Percentiles rank a stretch among this genome's conserved stretches.
These are phyloP conservation scores for Skeletonema potamos DNA, from an alignment of 108 stramenopile genomes.

Conservation along the genomic window DNA sequence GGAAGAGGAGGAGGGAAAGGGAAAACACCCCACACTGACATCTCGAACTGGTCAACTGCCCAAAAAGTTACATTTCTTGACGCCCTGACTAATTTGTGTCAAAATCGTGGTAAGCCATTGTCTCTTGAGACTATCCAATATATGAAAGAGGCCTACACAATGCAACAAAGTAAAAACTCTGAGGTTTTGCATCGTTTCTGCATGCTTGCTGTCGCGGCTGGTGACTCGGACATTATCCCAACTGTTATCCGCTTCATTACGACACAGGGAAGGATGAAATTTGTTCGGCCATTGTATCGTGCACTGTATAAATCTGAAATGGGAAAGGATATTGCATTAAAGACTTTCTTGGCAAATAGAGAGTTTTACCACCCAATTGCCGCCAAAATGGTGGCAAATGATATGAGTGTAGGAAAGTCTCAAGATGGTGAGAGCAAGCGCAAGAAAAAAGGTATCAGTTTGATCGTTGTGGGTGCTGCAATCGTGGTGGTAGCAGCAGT, in stretches of 20 bases:
- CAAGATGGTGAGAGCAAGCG: background rate
- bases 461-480: slow-evolving; percentile 3
- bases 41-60: slow-evolving; percentile 76
- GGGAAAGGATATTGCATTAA: slow-evolving; percentile 67
- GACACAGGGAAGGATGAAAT: slow-evolving; percentile 99
- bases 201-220: slow-evolving; percentile 74
- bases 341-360: slow-evolving; percentile 81
- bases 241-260: slow-evolving; percentile 87
- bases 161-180: slow-evolving; percentile 74
- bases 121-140: slow-evolving; percentile 53
- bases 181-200: slow-evolving; percentile 94
- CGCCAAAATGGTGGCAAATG: slow-evolving; percentile 89
- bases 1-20: slow-evolving; percentile 2
- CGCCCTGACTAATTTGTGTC: slow-evolving; percentile 33
- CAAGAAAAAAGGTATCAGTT: background rate
- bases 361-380: slow-evolving; percentile 96
- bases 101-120: slow-evolving; percentile 44
- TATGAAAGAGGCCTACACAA: slow-evolving; percentile 74
- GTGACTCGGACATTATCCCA: slow-evolving; percentile 67
- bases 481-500: slow-evolving; percentile 3
- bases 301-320: slow-evolving; percentile 71
- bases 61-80: slow-evolving; percentile 92
- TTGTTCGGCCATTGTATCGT: slow-evolving; percentile 89
- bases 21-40: slow-evolving; percentile 39
- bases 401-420: slow-evolving; percentile 34